A percentile compares a stretch with the other conserved stretches of the same genome.
These are phyloP conservation scores for Suhomyces sp. DNA, from an alignment of 805 yeast genomes.

Conservation along the genomic window DNA sequence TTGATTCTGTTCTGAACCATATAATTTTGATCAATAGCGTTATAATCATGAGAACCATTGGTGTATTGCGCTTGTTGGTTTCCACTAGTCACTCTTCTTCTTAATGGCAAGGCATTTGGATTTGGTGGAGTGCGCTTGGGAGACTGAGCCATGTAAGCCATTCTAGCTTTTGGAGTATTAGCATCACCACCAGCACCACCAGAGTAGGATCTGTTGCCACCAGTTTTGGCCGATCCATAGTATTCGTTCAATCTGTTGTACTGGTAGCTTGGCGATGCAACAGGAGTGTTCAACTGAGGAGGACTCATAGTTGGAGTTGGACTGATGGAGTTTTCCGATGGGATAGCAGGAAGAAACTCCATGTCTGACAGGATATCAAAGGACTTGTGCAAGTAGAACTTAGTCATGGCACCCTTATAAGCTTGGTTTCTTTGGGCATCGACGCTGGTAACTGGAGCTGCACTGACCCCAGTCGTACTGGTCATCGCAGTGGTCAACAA, in stretches of 20 bases:
- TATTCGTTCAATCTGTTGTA: constrained; percentile 10
- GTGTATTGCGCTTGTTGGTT: constrained; percentile 7
- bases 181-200: constrained; percentile 4
- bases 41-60: constrained; percentile 1
- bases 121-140: constrained; percentile 15
- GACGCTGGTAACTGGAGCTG: constrained; percentile 1
- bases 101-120: constrained; percentile 7
- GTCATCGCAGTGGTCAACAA: no score
- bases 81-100: constrained; percentile 9
- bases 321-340: constrained; percentile 3
- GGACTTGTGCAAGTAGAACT: constrained; percentile 62
- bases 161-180: constrained; percentile 15
- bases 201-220: constrained; percentile 3
- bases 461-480: constrained; percentile 1
- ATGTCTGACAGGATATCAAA: constrained; percentile 70
- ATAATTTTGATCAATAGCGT: constrained; percentile 12
- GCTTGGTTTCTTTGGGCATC: constrained; percentile 12
- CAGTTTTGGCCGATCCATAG: constrained; percentile 3
- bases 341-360: constrained; percentile 50
- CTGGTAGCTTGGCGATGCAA: constrained; percentile 10
- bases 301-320: constrained; percentile 1
- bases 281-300: constrained; percentile 8
- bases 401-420: constrained; percentile 39
- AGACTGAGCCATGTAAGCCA: constrained; percentile 15
- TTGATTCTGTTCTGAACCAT: constrained; percentile 13